Evolutionary conservation across 208 protist genomes (phyloP).

Genomic region (Wallacemonas sp.): DNA sequence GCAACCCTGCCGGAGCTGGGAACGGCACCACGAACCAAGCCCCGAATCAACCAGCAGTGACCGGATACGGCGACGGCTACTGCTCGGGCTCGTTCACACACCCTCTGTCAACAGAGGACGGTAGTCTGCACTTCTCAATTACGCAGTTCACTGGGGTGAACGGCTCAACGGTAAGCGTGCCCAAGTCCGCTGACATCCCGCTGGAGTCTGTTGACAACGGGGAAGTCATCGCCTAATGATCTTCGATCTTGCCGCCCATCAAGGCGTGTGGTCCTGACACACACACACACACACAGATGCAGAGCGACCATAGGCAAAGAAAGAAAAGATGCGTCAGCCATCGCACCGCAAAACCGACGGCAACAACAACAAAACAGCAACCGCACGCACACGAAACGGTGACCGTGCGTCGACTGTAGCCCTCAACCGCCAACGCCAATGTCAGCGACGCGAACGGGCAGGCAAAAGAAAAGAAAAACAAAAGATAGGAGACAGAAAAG

Average conservation of each 20-base stretch:
- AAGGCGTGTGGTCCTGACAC: no score
- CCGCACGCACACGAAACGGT: no score
- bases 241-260: no score
- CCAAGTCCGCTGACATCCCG: neutral
- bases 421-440: neutral
- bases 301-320: no score
- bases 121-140: constrained; percentile 30
- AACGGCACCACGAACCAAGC: neutral
- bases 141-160: constrained; percentile 30
- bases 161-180: constrained; percentile 23
- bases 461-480: no score
- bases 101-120: constrained; percentile 16
- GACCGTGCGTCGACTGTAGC: no score
- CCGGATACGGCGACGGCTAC: neutral
- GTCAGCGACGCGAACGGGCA: constrained; percentile 5
- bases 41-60: neutral
- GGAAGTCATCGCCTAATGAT: neutral
- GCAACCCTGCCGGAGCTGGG: neutral
- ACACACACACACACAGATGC: no score
- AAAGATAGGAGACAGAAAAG: no score
- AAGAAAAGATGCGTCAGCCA: no score
- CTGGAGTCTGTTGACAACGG: neutral
- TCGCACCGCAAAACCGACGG: no score
- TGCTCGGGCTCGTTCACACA: neutral
- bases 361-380: no score